Percentiles rank a stretch among this genome's conserved stretches.
These are phyloP conservation scores for Candida endomychidarum DNA, from an alignment of 805 yeast species.

Conservation along the genomic window DNA sequence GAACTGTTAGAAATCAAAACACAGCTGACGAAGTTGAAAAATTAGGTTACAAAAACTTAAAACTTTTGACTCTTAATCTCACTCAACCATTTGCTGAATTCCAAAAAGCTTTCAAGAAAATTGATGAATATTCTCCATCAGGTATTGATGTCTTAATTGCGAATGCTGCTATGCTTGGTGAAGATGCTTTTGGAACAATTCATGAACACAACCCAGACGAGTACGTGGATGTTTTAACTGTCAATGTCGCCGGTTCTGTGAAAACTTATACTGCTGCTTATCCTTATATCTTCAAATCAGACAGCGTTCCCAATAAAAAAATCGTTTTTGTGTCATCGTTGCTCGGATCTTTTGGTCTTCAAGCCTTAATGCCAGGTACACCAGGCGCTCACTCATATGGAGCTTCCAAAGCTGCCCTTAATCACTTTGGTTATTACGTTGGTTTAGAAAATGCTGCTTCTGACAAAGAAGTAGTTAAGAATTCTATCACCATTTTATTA, in stretches of 20 bases:
- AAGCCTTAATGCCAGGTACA: not conserved
- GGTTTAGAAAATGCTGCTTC: conserved; percentile 17
- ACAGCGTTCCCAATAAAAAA: conserved; percentile 17
- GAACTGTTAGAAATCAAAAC: conserved; percentile 8
- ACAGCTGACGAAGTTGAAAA: conserved; percentile 11
- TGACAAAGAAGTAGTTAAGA: not conserved
- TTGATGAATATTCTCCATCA: conserved; percentile 21
- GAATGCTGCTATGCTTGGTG: conserved; percentile 7
- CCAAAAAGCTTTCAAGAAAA: conserved; percentile 13
- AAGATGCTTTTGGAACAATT: not conserved
- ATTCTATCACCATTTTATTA: conserved; percentile 16
- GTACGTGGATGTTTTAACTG: conserved; percentile 7
- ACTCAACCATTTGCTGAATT: conserved; percentile 5
- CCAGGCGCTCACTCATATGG: conserved; percentile 23
- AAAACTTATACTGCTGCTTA: conserved; percentile 24
- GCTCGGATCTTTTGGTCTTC: conserved; percentile 14
- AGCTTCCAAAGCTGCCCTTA: conserved; percentile 37
- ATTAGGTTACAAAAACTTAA: not conserved
- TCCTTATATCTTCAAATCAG: conserved; percentile 23
- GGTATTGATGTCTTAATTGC: conserved; percentile 27
- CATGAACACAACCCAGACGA: conserved; percentile 9
- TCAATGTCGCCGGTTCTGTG: conserved; percentile 12
- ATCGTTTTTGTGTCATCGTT: conserved; percentile 24
- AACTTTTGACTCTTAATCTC: conserved; percentile 5
- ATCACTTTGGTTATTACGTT: conserved; percentile 26